Conservation (phyloP, 2,329 filamentous ascomycete genomes). For the Calonectria pauciramosa region DNA sequence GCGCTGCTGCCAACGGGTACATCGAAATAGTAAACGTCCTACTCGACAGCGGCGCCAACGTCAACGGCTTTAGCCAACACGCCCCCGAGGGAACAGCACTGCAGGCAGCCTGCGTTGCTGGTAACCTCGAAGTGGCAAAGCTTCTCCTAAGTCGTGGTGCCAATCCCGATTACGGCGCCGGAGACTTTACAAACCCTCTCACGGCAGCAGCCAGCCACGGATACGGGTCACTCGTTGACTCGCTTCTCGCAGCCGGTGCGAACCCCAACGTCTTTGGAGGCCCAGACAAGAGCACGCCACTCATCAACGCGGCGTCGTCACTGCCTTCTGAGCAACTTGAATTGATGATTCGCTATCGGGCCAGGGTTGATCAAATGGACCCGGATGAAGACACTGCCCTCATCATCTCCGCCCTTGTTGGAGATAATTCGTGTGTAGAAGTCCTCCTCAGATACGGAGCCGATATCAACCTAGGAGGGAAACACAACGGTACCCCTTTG, state of each 20-base stretch:
- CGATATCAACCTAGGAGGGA: conserved; percentile 15
- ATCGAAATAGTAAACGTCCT: conserved; percentile 17
- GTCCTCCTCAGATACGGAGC: conserved; percentile 12
- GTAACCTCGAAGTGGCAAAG: neutral
- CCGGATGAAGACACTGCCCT: conserved; percentile 22
- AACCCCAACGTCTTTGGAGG: conserved; percentile 23
- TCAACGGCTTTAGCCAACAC: conserved; percentile 11
- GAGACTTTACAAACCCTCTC: conserved; percentile 12
- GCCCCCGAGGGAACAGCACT: neutral
- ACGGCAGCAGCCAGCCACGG: conserved; percentile 14
- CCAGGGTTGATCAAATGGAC: conserved; percentile 14
- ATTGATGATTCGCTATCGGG: conserved; percentile 3
- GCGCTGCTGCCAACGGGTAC: conserved; percentile 18
- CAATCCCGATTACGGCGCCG: conserved; percentile 12
- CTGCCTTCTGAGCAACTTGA: neutral
- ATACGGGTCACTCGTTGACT: conserved; percentile 10
- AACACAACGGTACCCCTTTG: conserved; percentile 14
- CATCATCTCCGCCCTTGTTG: conserved; percentile 9
- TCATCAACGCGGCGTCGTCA: conserved; percentile 13
- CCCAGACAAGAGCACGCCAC: conserved; percentile 9
- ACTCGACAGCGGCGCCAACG: neutral
- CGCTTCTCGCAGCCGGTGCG: neutral
- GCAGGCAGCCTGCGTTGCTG: conserved; percentile 18
- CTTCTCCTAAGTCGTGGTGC: conserved; percentile 8
- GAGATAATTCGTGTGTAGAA: conserved; percentile 10